Conservation (phyloP, 2,329 filamentous ascomycete species). For the Rutstroemia sp. region DNA sequence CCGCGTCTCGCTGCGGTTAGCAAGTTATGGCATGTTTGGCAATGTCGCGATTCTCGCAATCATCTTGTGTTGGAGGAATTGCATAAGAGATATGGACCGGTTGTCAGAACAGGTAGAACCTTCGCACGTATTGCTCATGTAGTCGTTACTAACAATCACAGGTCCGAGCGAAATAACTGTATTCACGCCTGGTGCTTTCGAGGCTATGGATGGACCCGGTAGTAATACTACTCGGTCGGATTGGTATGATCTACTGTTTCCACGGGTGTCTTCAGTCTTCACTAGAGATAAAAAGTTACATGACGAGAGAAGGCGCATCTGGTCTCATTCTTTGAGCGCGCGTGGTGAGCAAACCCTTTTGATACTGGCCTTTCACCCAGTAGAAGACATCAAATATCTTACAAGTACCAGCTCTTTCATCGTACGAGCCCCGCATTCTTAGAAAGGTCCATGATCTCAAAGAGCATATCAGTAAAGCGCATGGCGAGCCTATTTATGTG, state of each 20-base stretch:
- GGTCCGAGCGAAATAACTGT: neutral
- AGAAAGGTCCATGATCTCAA: neutral
- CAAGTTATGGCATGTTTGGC: neutral
- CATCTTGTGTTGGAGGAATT: neutral
- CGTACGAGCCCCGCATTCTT: neutral
- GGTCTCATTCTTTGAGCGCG: neutral
- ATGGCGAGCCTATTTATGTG: neutral
- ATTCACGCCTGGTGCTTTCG: neutral
- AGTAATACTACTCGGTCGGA: neutral
- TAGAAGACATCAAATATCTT: neutral
- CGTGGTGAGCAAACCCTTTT: neutral
- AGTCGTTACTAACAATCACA: neutral
- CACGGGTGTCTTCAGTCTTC: neutral
- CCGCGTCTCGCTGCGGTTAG: neutral
- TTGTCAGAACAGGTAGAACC: neutral
- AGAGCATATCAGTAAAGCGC: neutral
- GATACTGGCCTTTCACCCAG: neutral
- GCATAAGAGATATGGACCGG: neutral
- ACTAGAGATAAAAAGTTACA: neutral
- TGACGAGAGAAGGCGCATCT: neutral
- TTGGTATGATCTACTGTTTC: neutral
- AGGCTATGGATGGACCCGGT: neutral
- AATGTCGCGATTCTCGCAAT: neutral
- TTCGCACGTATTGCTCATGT: neutral
- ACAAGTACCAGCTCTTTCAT: neutral